Evolutionary conservation across 331 rosid species (phyloP).

Genomic region (Rosa hybrid): DNA sequence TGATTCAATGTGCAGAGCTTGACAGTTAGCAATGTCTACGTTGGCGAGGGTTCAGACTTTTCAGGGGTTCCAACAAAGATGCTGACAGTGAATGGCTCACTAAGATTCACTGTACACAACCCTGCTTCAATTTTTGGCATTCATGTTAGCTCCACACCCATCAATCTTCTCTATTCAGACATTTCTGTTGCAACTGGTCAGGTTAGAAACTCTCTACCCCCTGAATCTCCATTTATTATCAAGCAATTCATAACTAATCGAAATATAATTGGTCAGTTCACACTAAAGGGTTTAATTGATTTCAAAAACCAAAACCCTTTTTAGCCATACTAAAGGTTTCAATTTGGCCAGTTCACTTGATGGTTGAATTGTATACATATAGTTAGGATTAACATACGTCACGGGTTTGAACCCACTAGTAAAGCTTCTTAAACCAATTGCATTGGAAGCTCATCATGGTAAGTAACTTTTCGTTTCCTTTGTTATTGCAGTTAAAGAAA

Average conservation of each 20-base stretch:
- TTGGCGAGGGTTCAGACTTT: constrained; percentile 81
- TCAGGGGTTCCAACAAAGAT: constrained; percentile 84
- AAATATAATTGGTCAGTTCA: too few species aligned
- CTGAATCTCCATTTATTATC: background rate
- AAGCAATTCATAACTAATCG: background rate
- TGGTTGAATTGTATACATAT: too few species aligned
- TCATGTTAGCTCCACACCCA: constrained; percentile 70
- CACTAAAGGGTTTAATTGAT: background rate
- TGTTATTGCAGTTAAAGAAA: constrained; percentile 64
- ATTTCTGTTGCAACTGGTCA: constrained; percentile 77
- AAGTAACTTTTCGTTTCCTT: background rate
- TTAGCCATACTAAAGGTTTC: too few species aligned
- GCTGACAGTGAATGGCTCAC: constrained; percentile 71
- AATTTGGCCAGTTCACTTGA: too few species aligned
- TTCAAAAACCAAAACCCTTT: background rate
- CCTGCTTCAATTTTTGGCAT: constrained; percentile 90
- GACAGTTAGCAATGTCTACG: constrained; percentile 58
- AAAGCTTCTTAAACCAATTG: background rate
- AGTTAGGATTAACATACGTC: too few species aligned
- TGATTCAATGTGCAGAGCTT: constrained; percentile 62
- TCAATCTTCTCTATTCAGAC: constrained; percentile 68
- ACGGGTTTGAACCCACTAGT: background rate
- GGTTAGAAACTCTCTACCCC: constrained; percentile 35
- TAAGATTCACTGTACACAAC: constrained; percentile 66
- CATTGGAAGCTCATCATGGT: background rate